Evolutionary conservation across 345 rosid genomes (phyloP).

Genomic region (Triadica sebifera): DNA sequence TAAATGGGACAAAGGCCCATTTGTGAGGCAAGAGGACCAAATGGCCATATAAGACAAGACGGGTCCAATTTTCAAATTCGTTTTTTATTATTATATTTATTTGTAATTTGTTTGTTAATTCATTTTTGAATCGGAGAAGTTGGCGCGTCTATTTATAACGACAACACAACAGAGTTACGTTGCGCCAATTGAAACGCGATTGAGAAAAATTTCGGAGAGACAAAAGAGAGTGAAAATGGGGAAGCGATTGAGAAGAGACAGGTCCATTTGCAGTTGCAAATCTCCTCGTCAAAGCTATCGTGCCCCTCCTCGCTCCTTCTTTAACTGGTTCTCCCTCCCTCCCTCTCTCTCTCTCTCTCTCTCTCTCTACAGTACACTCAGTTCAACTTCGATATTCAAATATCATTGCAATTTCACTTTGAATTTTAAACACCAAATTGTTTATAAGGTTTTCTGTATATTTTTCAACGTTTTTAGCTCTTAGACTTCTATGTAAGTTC

Average conservation of each 20-base stretch:
- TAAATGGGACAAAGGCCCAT: neutral
- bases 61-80: too few relatives aligned
- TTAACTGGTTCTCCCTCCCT: slow-evolving; percentile 49
- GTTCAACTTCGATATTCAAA: slow-evolving; percentile 3
- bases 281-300: slow-evolving; percentile 60
- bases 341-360: too few relatives aligned
- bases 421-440: neutral
- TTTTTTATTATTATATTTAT: too few relatives aligned
- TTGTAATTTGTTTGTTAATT: neutral
- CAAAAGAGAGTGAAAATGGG: slow-evolving; percentile 28
- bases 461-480: neutral
- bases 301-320: slow-evolving; percentile 33
- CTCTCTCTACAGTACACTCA: too few relatives aligned
- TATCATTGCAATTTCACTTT: neutral
- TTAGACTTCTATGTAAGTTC: neutral
- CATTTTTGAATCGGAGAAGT: neutral
- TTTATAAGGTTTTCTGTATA: neutral
- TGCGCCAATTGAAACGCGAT: neutral
- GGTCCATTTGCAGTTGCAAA: slow-evolving; percentile 67
- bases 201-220: neutral
- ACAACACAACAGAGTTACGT: neutral
- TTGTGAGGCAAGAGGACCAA: neutral
- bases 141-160: slow-evolving; percentile 18
- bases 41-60: neutral
- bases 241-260: slow-evolving; percentile 48